A percentile compares a stretch with the other conserved stretches of the same genome.
phyloP scores from a whole-genome alignment of 2,329 filamentous ascomycete species.

The Arachnomyces sp. region DNA sequence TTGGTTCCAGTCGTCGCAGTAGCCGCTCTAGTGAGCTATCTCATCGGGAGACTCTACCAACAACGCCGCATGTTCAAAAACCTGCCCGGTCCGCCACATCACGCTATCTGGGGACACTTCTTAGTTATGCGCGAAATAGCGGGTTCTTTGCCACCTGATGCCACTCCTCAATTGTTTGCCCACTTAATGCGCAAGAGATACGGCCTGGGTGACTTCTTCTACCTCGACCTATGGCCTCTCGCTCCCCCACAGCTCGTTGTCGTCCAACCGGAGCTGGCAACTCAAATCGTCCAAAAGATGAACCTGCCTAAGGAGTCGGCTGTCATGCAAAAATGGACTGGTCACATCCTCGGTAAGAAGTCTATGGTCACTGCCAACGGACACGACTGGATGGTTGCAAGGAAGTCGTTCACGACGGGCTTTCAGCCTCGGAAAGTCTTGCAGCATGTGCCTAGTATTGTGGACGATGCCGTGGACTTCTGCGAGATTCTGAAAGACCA shows the following conservation, averaged over 20 bases:
- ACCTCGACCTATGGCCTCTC: conserved; percentile 37
- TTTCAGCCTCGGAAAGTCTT: conserved; percentile 10
- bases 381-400: conserved; percentile 26
- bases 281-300: conserved; percentile 32
- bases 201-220: conserved; percentile 12
- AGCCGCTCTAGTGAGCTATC: conserved; percentile 8
- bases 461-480: conserved; percentile 11
- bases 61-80: conserved; percentile 13
- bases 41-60: conserved; percentile 10
- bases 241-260: conserved; percentile 29
- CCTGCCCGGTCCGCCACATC: conserved; percentile 14
- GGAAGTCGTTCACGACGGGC: conserved; percentile 9
- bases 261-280: conserved; percentile 30
- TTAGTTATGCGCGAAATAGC: conserved; percentile 15
- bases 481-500: conserved; percentile 8
- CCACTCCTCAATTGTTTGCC: conserved; percentile 13
- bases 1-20: conserved; percentile 8
- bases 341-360: conserved; percentile 22
- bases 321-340: conserved; percentile 22
- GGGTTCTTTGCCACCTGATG: conserved; percentile 12
- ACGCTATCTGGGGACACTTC: conserved; percentile 16
- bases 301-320: conserved; percentile 28
- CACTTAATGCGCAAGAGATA: conserved; percentile 14
- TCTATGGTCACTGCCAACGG: conserved; percentile 31
- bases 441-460: conserved; percentile 7